Percentiles rank a stretch among this genome's conserved stretches.
phyloP scores from a whole-genome alignment of 345 rosid genomes.

The Microthlaspi erraticum region DNA sequence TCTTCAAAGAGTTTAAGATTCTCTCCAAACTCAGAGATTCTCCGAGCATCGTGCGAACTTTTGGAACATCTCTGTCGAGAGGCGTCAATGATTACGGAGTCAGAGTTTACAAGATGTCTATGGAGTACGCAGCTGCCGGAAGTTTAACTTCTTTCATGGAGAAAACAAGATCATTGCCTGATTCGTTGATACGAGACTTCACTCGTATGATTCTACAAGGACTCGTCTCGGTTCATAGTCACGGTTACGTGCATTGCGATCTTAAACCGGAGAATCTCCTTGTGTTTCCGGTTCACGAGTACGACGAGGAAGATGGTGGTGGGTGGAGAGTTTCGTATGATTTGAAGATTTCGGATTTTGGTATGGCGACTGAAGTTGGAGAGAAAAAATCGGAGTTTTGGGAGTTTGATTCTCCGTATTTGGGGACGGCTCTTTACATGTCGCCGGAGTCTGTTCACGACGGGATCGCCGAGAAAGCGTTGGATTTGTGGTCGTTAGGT shows the following conservation, averaged over 20 bases:
- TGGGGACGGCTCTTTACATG: slow-evolving; percentile 14
- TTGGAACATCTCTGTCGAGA: slow-evolving; percentile 1
- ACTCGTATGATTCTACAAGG: slow-evolving; percentile 38
- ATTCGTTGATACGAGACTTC: slow-evolving; percentile 11
- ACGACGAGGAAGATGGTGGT: neutral
- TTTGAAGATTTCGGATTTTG: slow-evolving; percentile 10
- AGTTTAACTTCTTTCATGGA: slow-evolving; percentile 21
- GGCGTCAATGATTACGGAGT: neutral
- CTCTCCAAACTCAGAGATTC: slow-evolving; percentile 20
- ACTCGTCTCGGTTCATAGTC: slow-evolving; percentile 1
- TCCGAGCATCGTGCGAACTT: slow-evolving; percentile 15
- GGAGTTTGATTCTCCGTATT: neutral
- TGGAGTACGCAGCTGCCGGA: slow-evolving; percentile 37
- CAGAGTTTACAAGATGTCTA: slow-evolving; percentile 20
- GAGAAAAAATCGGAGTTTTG: neutral
- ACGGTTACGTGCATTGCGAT: slow-evolving; percentile 25
- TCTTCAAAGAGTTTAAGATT: slow-evolving; percentile 30
- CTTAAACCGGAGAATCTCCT: slow-evolving; percentile 18
- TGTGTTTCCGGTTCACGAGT: neutral
- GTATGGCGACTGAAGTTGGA: neutral
- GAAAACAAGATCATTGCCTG: neutral
- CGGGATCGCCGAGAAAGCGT: slow-evolving; percentile 2
- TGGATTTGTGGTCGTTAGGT: slow-evolving; percentile 40
- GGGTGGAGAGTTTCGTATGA: neutral
- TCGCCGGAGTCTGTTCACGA: slow-evolving; percentile 22